A percentile compares a stretch with the other conserved stretches of the same genome.
Evolutionary conservation across 768 basidiomycete genomes (phyloP).

Genomic region (Xerocomus potaroensis): DNA sequence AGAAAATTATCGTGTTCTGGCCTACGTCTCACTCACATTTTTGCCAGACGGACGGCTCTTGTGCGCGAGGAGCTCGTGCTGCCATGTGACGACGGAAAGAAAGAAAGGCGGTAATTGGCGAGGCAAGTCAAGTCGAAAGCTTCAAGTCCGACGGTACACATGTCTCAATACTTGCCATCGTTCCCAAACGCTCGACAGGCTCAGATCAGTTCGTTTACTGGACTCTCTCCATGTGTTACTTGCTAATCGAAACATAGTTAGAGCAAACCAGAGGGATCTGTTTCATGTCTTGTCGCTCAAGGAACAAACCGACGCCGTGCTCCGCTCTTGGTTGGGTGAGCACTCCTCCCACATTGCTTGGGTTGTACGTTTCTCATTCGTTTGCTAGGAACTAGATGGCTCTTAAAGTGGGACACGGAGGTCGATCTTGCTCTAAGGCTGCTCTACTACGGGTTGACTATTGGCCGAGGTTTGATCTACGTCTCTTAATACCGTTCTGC

Average conservation of each 20-base stretch:
- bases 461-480: conserved; percentile 58
- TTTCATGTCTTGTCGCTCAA: conserved; percentile 71
- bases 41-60: conserved; percentile 68
- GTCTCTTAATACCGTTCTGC: not conserved
- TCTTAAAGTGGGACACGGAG: conserved; percentile 78
- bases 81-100: conserved; percentile 25
- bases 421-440: conserved; percentile 65
- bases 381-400: conserved; percentile 67
- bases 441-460: conserved; percentile 69
- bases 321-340: conserved; percentile 76
- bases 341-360: conserved; percentile 1
- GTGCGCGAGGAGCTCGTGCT: conserved; percentile 33
- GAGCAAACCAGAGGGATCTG: conserved; percentile 80
- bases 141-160: conserved; percentile 7
- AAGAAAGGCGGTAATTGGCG: not conserved
- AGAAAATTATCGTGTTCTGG: conserved; percentile 1
- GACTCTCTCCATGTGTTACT: not conserved
- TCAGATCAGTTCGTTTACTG: conserved; percentile 68
- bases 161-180: conserved; percentile 33
- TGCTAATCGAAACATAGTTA: conserved; percentile 45
- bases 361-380: conserved; percentile 9
- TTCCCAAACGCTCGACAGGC: conserved; percentile 81
- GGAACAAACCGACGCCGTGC: conserved; percentile 69
- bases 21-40: conserved; percentile 51
- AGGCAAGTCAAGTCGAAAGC: too few species aligned